These are phyloP conservation scores for Pseudonectria buxi DNA, from an alignment of 2,329 filamentous ascomycete genomes.

Conservation along the genomic window DNA sequence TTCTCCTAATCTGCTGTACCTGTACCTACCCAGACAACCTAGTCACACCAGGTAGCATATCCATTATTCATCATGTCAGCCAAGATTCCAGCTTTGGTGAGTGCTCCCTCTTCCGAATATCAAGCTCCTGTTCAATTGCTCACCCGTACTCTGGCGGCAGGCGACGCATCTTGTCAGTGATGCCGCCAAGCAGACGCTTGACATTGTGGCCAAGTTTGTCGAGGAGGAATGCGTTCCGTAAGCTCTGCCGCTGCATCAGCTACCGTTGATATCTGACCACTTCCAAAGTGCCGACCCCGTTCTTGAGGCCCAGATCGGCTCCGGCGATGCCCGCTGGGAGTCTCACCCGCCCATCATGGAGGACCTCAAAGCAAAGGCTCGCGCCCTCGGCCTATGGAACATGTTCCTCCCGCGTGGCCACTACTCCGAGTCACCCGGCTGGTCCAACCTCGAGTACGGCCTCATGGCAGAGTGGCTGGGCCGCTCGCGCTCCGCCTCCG, in stretches of 20 bases:
- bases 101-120: slow-evolving; percentile 3
- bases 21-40: background rate
- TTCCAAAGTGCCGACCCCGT: slow-evolving; percentile 64
- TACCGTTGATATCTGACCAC: slow-evolving; percentile 6
- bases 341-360: slow-evolving; percentile 76
- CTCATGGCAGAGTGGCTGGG: slow-evolving; percentile 96
- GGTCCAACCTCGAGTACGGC: slow-evolving; percentile 92
- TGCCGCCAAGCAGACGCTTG: slow-evolving; percentile 73
- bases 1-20: too few species aligned
- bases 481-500: slow-evolving; percentile 73
- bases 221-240: slow-evolving; percentile 88
- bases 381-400: slow-evolving; percentile 87
- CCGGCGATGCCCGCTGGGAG: slow-evolving; percentile 71
- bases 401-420: slow-evolving; percentile 94
- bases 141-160: slow-evolving; percentile 23
- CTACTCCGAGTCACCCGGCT: slow-evolving; percentile 92
- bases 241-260: slow-evolving; percentile 20
- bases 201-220: slow-evolving; percentile 90
- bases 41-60: slow-evolving; percentile 1
- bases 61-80: slow-evolving; percentile 21
- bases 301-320: slow-evolving; percentile 71
- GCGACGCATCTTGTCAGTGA: slow-evolving; percentile 65
- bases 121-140: background rate
- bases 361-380: slow-evolving; percentile 79
- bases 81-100: slow-evolving; percentile 28